Evolutionary conservation across 176 grass and related monocot species (phyloP).

Genomic region (Bonia amplexicaulis): DNA sequence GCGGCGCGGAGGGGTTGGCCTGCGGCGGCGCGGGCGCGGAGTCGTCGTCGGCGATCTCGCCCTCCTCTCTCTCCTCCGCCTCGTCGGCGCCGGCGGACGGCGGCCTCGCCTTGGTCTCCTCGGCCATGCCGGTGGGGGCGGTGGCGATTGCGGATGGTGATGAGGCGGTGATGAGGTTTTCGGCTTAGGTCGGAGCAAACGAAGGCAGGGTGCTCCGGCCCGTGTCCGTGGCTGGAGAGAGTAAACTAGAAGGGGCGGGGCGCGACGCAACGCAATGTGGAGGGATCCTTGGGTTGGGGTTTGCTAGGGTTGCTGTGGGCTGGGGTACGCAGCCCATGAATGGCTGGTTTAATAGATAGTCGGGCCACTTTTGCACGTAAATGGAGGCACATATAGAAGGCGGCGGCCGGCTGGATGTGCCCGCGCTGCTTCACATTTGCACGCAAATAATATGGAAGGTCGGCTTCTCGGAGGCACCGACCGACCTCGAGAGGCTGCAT

Average conservation of each 20-base stretch:
- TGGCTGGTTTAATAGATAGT: not conserved
- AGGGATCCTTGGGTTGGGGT: too few species aligned
- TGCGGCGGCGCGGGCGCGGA: slow-evolving; percentile 22
- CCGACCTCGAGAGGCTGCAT: too few species aligned
- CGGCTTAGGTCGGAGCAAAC: not conserved
- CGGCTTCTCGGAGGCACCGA: too few species aligned
- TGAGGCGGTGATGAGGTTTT: not conserved
- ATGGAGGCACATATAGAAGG: not conserved
- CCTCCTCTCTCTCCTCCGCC: slow-evolving; percentile 71
- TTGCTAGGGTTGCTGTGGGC: not conserved
- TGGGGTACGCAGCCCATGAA: not conserved
- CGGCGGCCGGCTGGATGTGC: too few species aligned
- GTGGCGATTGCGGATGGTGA: not conserved
- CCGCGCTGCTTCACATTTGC: too few species aligned
- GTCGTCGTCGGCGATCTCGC: slow-evolving; percentile 65
- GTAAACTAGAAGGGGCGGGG: too few species aligned
- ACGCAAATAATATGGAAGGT: too few species aligned
- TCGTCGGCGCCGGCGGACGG: slow-evolving; percentile 3
- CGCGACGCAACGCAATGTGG: too few species aligned
- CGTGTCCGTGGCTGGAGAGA: too few species aligned
- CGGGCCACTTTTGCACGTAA: not conserved
- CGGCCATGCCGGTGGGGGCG: slow-evolving; percentile 16
- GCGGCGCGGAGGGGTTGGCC: slow-evolving; percentile 9
- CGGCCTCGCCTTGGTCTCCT: slow-evolving; percentile 39
- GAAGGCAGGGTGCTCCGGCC: too few species aligned